Evolutionary conservation across 805 yeast species (phyloP).

Genomic region (Kluyveromyces siamensis): DNA sequence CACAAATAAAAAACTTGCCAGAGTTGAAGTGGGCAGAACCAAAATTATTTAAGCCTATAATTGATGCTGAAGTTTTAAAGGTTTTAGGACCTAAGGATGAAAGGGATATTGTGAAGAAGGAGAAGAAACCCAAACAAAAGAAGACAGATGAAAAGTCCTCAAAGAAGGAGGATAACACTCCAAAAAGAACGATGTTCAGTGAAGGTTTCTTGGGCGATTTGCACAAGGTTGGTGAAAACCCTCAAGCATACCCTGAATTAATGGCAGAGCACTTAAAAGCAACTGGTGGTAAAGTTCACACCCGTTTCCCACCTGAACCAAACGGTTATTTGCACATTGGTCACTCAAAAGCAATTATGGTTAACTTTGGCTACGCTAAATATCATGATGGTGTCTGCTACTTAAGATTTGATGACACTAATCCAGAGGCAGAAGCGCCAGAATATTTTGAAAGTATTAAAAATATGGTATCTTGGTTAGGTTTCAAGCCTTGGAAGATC

Average conservation of each 20-base stretch:
- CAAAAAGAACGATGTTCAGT: conserved; percentile 68
- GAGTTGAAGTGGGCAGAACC: conserved; percentile 91
- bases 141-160: conserved; percentile 23
- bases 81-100: conserved; percentile 93
- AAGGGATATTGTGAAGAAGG: conserved; percentile 75
- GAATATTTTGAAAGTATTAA: conserved; percentile 75
- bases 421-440: conserved; percentile 98
- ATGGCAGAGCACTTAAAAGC: conserved; percentile 71
- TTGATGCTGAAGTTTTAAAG: conserved; percentile 66
- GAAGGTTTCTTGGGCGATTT: conserved; percentile 95
- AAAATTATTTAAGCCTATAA: conserved; percentile 71
- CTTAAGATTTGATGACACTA: conserved; percentile 92
- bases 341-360: conserved; percentile 95
- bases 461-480: conserved; percentile 87
- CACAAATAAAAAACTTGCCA: conserved; percentile 64
- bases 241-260: conserved; percentile 80
- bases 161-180: conserved; percentile 10
- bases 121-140: conserved; percentile 47
- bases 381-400: conserved; percentile 81
- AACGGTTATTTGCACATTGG: conserved; percentile 99
- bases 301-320: conserved; percentile 97
- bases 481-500: conserved; percentile 86
- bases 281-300: conserved; percentile 75
- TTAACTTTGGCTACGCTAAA: conserved; percentile 94
- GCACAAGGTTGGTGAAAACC: conserved; percentile 92